A percentile compares a stretch with the other conserved stretches of the same genome.
Evolutionary conservation across 1,139 yeast species (phyloP).

Genomic region (Zygotorulaspora mrakii): DNA sequence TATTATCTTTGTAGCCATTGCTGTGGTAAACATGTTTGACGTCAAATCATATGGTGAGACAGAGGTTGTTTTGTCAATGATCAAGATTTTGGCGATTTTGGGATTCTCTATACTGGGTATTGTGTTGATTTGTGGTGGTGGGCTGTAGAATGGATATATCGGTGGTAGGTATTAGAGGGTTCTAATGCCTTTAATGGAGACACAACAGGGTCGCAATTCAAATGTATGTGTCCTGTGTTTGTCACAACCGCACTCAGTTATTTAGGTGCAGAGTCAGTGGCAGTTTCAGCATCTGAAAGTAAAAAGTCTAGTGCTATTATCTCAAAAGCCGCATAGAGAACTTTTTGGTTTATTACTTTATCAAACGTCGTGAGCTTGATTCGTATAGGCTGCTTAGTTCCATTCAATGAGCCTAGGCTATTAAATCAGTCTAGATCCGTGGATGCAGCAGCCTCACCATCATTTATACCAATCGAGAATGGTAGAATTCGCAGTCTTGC

Average conservation of each 20-base stretch:
- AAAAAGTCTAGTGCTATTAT: constrained; percentile 66
- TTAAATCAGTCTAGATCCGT: constrained; percentile 46
- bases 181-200: constrained; percentile 56
- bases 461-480: constrained; percentile 49
- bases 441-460: constrained; percentile 52
- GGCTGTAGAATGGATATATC: constrained; percentile 51
- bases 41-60: constrained; percentile 42
- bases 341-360: constrained; percentile 69
- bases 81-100: constrained; percentile 54
- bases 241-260: constrained; percentile 53
- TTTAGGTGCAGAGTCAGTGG: constrained; percentile 70
- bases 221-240: constrained; percentile 52
- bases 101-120: constrained; percentile 67
- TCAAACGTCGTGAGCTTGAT: constrained; percentile 62
- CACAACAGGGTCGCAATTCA: constrained; percentile 42
- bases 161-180: constrained; percentile 60
- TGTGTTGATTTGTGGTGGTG: constrained; percentile 63
- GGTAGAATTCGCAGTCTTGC: constrained; percentile 49
- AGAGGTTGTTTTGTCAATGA: constrained; percentile 53
- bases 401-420: constrained; percentile 53
- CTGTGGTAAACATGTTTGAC: constrained; percentile 40
- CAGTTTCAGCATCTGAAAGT: constrained; percentile 86
- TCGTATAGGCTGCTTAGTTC: constrained; percentile 65
- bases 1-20: constrained; percentile 46
- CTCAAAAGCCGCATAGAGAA: constrained; percentile 72